Conservation (phyloP, 2,329 filamentous ascomycete genomes). For the Pseudogymnoascus sp. region DNA sequence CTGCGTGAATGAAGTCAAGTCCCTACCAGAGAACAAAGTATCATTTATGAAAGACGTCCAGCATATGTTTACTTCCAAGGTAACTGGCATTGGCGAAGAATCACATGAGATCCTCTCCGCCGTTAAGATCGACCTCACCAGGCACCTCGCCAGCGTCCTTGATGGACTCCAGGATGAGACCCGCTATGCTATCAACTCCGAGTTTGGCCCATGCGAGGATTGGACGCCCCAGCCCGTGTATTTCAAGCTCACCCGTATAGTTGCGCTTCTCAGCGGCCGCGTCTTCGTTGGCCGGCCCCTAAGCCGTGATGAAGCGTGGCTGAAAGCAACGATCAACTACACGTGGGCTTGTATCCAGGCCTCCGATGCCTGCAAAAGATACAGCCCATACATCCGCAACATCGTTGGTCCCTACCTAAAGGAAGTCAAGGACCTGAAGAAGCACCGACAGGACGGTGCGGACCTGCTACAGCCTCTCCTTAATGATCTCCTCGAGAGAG, state of each 20-base stretch:
- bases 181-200: slow-evolving; percentile 6
- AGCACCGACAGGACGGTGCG: slow-evolving; percentile 12
- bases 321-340: slow-evolving; percentile 18
- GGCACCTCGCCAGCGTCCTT: slow-evolving; percentile 11
- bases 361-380: slow-evolving; percentile 18
- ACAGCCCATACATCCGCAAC: slow-evolving; percentile 11
- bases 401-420: slow-evolving; percentile 14
- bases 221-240: slow-evolving; percentile 27
- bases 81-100: slow-evolving; percentile 20
- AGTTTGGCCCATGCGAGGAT: slow-evolving; percentile 19
- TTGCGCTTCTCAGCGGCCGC: slow-evolving; percentile 33
- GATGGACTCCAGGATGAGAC: slow-evolving; percentile 14
- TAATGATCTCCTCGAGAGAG: slow-evolving; percentile 2
- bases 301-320: slow-evolving; percentile 23
- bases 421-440: slow-evolving; percentile 15
- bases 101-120: background rate
- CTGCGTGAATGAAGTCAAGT: slow-evolving; percentile 13
- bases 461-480: slow-evolving; percentile 18
- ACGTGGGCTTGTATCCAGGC: slow-evolving; percentile 16
- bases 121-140: slow-evolving; percentile 14
- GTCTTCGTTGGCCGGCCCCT: slow-evolving; percentile 23
- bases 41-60: slow-evolving; percentile 15
- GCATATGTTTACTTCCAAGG: slow-evolving; percentile 14
- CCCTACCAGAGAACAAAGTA: slow-evolving; percentile 10
- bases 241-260: slow-evolving; percentile 31